Evolutionary conservation across 768 basidiomycete species (phyloP), one percentile per base, ranked within the genome.

Genomic region (Auricularia heimuer): DNA sequence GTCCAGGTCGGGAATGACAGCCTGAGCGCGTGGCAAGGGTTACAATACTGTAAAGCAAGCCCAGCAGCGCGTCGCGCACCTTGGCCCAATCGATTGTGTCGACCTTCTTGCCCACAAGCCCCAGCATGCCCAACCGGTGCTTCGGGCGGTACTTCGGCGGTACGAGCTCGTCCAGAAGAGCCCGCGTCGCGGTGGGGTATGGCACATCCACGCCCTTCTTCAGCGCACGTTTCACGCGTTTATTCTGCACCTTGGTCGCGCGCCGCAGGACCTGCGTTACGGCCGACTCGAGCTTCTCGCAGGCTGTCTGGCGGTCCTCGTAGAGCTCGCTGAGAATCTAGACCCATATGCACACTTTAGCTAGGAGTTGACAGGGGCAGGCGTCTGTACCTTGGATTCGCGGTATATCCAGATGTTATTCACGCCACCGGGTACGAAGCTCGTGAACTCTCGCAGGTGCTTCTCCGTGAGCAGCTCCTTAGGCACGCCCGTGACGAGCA

Each of bases 381-480:
- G 29, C 29, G 29, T 29, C 29, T 29, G 29, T 2, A 68, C 68
- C 64, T 70, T 78, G 3, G 80, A 81, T 67, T 80, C 85, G 65
- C 85, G 77, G 67, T 85, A 84, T 56, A 89, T 74, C 88, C 88
- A 91, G 44, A 90, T 81, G 60, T 81, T 77, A 68, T 85, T 82
- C 21, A 88, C 80, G 0, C 88, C 88, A 14, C 88, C 88, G 1
- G 88, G 88, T 2, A 89, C 80, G 68, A 85, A 85, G 66, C 81
- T 82, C 37, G 83, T 82, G 67, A 86, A 83, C 45, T 79, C 80
- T 24, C 77, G 73, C 12, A 84, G 72, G 42, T 79, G 78, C 34
- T 76, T 73, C 67, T 83, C 82, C 60, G 77, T 79, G 12, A 77
- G 79, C 29, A 83, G 73, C 64, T 83, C 80, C 44, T 82, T 78